Base-by-base conservation (phyloP, 345 rosid species). In the Ceriops tagal region DNA sequence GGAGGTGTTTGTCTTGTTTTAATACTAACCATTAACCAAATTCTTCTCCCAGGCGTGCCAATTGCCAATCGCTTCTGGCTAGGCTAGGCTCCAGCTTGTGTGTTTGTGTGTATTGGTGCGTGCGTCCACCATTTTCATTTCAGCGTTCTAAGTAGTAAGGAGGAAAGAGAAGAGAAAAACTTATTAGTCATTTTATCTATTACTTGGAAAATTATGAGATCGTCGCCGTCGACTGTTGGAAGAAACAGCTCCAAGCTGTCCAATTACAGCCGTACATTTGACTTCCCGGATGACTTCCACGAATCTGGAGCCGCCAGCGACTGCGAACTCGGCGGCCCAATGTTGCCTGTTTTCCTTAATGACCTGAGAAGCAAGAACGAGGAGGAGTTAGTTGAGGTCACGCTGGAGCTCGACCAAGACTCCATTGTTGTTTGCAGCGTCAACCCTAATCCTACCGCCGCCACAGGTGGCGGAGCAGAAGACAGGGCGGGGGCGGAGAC, bases 291-390 rank as follows among this genome's bases (percentile, higher is more conserved):
- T 21, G 90, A 89, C 24, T 37, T 8, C 3, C 77, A 73, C 3
- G 81, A 79, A 9, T 24, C 46, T 2, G 52, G 68, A 46, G 28
- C 63, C 18, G 8, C 24, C 49, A 61, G 43, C 68, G 84, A 81
- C 67, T 73, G 69, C 66, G 78, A 79, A 8, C 30, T 79, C 73
- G 91, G 89, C 20, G 92, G 92, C 66, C 87, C 89, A 90, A 93
- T 91, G 96, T 79, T 93, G 83, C 96, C 92, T 52, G 65, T 77
- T 46, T 91, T 91, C 69, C 90, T 93, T 67, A 83, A 83, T 65
- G 93, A 81, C 64, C 79, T 89, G 59, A 73, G 75, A 49, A 74
- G 78, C 61, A 70, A 82, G 67, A 70, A 72, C 75, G 77, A 78
- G 46, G 74, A 31, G 78, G 92, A 89, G 71, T 78, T 89, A 2